A percentile compares a stretch with the other conserved stretches of the same genome.
Evolutionary conservation across 2,329 filamentous ascomycete species (phyloP).

Genomic region (Metarhizium brunneum): DNA sequence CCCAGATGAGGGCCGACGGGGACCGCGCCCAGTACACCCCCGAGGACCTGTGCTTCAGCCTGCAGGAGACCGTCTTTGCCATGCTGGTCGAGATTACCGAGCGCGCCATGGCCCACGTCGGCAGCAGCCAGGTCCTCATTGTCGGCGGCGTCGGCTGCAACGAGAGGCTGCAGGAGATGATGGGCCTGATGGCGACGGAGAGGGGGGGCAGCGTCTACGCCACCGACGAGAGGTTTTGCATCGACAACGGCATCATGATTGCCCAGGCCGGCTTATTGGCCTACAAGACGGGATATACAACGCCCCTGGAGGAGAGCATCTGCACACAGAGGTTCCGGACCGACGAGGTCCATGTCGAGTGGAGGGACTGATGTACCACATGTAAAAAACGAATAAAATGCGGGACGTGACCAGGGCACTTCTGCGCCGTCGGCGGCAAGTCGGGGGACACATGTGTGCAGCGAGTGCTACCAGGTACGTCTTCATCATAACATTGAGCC

Average conservation of each 20-base stretch:
- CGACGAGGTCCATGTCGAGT: constrained; percentile 71
- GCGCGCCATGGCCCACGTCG: constrained; percentile 95
- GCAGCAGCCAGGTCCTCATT: constrained; percentile 80
- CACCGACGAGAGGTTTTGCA: constrained; percentile 95
- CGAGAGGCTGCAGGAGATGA: constrained; percentile 92
- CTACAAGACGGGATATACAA: constrained; percentile 71
- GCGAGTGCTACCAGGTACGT: background rate
- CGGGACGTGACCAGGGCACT: background rate
- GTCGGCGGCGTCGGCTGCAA: constrained; percentile 96
- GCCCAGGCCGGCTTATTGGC: constrained; percentile 88
- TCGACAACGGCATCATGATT: constrained; percentile 99
- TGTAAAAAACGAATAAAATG: background rate
- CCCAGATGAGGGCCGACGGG: constrained; percentile 44
- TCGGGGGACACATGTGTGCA: background rate
- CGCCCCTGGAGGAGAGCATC: constrained; percentile 68
- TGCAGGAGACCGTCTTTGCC: constrained; percentile 91
- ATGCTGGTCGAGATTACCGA: constrained; percentile 99
- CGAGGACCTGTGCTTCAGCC: constrained; percentile 82
- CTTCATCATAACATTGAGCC: background rate
- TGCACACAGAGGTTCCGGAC: constrained; percentile 80
- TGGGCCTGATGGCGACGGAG: constrained; percentile 89
- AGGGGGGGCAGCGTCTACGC: constrained; percentile 85
- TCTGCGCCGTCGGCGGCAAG: background rate
- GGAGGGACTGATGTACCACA: constrained; percentile 48
- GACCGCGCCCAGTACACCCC: constrained; percentile 58